Percentiles rank a stretch among this genome's conserved stretches.
Conservation (phyloP, 164 flowering plant genomes). For the Vitis amurensis region DNA sequence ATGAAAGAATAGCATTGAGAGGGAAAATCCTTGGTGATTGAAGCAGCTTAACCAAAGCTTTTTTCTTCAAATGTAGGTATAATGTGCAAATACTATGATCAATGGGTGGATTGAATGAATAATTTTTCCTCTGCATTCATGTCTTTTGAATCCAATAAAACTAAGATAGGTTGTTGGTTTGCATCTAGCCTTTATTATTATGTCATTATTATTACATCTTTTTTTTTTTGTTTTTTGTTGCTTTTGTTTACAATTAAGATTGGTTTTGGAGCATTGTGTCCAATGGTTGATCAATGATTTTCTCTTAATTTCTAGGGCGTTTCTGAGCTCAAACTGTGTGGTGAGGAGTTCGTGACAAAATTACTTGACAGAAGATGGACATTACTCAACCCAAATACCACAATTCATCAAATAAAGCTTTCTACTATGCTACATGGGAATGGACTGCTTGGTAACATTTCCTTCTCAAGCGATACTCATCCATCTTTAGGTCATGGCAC, state of each 20-base stretch:
- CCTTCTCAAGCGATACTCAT: constrained; percentile 37
- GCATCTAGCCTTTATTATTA: too few relatives aligned
- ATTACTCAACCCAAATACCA: constrained; percentile 55
- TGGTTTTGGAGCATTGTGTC: not conserved
- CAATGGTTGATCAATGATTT: not conserved
- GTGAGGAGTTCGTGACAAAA: constrained; percentile 38
- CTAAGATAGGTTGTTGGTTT: too few relatives aligned
- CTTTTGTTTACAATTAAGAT: not conserved
- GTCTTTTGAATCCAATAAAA: too few relatives aligned
- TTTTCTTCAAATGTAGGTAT: too few relatives aligned
- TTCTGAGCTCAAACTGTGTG: constrained; percentile 18
- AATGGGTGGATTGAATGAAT: too few relatives aligned
- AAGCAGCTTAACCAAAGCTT: too few relatives aligned
- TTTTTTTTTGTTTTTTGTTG: not conserved
- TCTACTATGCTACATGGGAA: constrained; percentile 18
- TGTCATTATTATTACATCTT: not conserved
- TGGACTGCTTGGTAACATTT: constrained; percentile 18
- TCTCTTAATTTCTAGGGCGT: constrained; percentile 21
- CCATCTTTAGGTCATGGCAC: constrained; percentile 48
- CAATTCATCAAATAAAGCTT: constrained; percentile 60
- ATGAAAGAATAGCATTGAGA: too few relatives aligned
- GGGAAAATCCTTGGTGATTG: too few relatives aligned
- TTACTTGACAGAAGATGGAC: constrained; percentile 82
- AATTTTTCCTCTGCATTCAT: too few relatives aligned
- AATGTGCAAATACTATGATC: too few relatives aligned